Conservation (phyloP, 257 asterid species). For the Solanum medicagineum region DNA sequence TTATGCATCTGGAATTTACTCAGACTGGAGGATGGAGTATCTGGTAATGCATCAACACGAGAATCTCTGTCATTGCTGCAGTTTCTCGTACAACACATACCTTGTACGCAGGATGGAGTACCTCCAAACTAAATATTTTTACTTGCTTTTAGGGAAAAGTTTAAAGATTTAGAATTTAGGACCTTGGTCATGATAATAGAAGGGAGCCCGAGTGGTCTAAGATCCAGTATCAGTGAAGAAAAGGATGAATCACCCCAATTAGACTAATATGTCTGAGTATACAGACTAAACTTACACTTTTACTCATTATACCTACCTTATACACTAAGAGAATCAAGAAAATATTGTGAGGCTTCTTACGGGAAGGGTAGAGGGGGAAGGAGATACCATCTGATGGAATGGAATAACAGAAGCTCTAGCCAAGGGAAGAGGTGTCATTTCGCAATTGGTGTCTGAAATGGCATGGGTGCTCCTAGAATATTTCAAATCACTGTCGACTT, state of each 20-base stretch:
- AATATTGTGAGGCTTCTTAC: neutral
- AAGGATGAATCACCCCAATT: neutral
- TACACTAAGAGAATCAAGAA: neutral
- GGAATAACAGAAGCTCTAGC: neutral
- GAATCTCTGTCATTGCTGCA: neutral
- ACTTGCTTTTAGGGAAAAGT: neutral
- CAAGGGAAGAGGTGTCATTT: neutral
- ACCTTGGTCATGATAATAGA: neutral
- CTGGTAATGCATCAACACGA: neutral
- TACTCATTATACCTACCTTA: neutral
- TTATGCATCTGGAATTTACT: neutral
- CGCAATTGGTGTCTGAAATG: neutral
- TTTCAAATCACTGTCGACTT: neutral
- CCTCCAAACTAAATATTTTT: neutral
- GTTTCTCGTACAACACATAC: neutral
- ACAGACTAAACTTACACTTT: neutral
- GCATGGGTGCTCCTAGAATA: neutral
- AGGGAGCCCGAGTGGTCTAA: neutral
- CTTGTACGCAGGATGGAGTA: neutral
- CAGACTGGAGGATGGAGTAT: neutral
- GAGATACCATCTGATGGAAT: neutral
- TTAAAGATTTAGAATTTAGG: neutral
- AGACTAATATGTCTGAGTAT: neutral
- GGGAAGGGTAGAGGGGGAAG: neutral
- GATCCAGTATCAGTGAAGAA: neutral